A percentile compares a stretch with the other conserved stretches of the same genome.
phyloP scores from a whole-genome alignment of 495 filamentous ascomycete genomes.

The Penicillium herquei region DNA sequence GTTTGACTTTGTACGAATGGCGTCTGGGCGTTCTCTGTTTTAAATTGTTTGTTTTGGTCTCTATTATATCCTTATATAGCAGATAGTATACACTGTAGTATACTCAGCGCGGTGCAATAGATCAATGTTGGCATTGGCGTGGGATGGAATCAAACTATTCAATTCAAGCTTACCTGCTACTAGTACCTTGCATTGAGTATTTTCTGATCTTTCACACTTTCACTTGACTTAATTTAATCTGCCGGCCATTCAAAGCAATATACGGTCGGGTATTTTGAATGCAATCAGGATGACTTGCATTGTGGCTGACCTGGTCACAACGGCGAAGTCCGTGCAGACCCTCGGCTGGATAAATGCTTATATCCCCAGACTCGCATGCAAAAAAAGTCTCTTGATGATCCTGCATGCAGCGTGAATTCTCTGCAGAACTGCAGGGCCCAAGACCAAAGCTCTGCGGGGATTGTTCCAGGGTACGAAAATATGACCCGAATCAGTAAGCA shows the following conservation, averaged over 20 bases:
- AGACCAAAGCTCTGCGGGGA: too few species aligned
- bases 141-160: not conserved
- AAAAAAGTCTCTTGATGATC: not conserved
- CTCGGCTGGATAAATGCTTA: constrained; percentile 21
- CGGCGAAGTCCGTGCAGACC: not conserved
- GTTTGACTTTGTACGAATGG: constrained; percentile 80
- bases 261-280: not conserved
- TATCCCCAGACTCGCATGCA: not conserved
- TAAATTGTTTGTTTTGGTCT: constrained; percentile 26
- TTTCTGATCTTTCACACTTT: too few species aligned
- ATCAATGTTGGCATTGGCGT: constrained; percentile 12
- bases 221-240: too few species aligned
- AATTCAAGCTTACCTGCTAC: not conserved
- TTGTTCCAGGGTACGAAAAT: too few species aligned
- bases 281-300: not conserved
- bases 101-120: constrained; percentile 6
- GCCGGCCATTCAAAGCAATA: too few species aligned
- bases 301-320: not conserved
- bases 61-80: not conserved
- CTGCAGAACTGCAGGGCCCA: not conserved
- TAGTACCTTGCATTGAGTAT: too few species aligned
- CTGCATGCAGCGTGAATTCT: not conserved
- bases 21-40: constrained; percentile 67
- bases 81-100: not conserved
- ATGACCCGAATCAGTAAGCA: too few species aligned